phyloP scores from a whole-genome alignment of 1,139 yeast species.

The Nakaseomyces kungkrabaensis region DNA sequence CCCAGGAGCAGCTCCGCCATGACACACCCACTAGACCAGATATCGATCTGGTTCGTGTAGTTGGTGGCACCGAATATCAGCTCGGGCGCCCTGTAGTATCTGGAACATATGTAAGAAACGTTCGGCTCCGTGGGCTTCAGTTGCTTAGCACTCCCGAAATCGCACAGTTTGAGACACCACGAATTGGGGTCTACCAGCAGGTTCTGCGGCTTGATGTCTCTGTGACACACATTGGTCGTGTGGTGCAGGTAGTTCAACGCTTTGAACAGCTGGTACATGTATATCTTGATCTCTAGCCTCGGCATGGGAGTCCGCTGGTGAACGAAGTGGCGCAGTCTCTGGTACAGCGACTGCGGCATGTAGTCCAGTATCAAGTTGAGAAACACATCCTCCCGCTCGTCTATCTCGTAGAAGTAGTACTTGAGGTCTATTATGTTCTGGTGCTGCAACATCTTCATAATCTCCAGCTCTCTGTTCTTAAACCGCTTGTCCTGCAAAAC shows the following conservation, averaged over 20 bases:
- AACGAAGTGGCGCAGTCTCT: conserved; percentile 78
- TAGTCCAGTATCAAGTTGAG: conserved; percentile 81
- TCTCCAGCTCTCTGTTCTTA: conserved; percentile 92
- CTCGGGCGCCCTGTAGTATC: conserved; percentile 94
- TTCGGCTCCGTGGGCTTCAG: conserved; percentile 85
- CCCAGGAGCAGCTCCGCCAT: conserved; percentile 94
- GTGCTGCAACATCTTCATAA: conserved; percentile 79
- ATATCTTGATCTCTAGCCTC: conserved; percentile 73
- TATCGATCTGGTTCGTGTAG: conserved; percentile 92
- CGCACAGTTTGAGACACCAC: conserved; percentile 84
- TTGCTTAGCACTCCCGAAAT: conserved; percentile 96
- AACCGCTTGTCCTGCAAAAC: conserved; percentile 92
- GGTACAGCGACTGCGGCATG: conserved; percentile 89
- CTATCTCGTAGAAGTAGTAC: conserved; percentile 77
- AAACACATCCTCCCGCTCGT: conserved; percentile 47
- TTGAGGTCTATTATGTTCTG: conserved; percentile 80
- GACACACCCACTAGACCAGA: conserved; percentile 98
- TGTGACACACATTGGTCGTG: conserved; percentile 78
- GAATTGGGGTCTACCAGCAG: conserved; percentile 76
- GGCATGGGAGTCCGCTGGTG: conserved; percentile 76
- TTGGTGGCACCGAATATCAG: conserved; percentile 84
- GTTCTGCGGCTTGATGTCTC: conserved; percentile 96
- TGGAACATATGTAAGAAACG: conserved; percentile 90
- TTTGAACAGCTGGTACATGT: conserved; percentile 84
- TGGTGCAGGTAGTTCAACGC: conserved; percentile 88